Percentiles rank a stretch among this genome's conserved stretches.
Evolutionary conservation across 2,329 filamentous ascomycete species (phyloP).

Genomic region (Phyllosticta paracitricarpa): DNA sequence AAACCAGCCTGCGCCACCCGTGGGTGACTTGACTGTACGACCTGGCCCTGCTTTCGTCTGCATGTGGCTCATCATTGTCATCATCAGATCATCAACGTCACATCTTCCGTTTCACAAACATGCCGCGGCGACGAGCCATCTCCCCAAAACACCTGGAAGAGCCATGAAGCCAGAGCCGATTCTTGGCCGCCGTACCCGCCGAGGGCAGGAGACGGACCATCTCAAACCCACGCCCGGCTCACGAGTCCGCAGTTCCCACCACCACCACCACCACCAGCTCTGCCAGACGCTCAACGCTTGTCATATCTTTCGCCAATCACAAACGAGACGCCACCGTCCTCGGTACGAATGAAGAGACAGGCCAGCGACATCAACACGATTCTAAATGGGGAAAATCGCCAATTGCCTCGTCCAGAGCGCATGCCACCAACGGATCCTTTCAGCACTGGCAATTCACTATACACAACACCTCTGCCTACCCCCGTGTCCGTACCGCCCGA

Average conservation of each 20-base stretch:
- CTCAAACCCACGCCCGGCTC: background rate
- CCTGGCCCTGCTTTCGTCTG: background rate
- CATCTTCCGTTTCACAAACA: slow-evolving; percentile 2
- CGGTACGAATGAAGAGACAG: background rate
- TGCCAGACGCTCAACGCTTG: background rate
- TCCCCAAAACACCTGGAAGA: background rate
- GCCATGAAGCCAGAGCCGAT: background rate
- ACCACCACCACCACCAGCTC: background rate
- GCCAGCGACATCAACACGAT: background rate
- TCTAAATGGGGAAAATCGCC: background rate
- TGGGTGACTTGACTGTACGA: slow-evolving; percentile 7
- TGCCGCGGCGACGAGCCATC: slow-evolving; percentile 4
- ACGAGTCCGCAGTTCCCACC: background rate
- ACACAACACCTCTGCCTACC: background rate
- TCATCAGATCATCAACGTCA: slow-evolving; percentile 8
- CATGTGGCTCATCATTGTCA: background rate
- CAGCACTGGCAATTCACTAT: background rate
- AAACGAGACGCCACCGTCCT: background rate
- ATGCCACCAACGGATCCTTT: background rate
- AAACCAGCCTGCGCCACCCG: slow-evolving; percentile 7
- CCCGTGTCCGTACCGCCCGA: background rate
- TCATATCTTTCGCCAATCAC: background rate
- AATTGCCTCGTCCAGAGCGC: background rate
- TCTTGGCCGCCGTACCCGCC: background rate
- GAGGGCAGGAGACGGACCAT: background rate